A percentile compares a stretch with the other conserved stretches of the same genome.
Evolutionary conservation across 139 green algal genomes (phyloP).

Genomic region (Tetradesmus lagerheimii): DNA sequence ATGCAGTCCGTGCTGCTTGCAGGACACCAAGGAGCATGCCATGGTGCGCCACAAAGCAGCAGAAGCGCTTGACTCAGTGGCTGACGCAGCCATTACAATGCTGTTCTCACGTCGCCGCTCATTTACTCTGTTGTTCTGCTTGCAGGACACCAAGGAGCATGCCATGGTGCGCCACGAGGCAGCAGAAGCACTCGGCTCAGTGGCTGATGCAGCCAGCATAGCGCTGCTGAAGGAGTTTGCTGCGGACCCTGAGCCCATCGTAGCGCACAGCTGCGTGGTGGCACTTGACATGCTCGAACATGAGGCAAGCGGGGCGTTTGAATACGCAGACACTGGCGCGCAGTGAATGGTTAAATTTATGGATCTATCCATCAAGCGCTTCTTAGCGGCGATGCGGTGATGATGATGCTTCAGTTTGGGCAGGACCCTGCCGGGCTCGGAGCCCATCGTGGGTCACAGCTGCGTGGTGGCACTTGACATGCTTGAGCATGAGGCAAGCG

Average conservation of each 20-base stretch:
- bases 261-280: conserved; percentile 95
- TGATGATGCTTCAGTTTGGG: too few relatives aligned
- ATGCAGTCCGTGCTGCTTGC: conserved; percentile 40
- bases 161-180: conserved; percentile 99
- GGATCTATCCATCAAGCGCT: too few relatives aligned
- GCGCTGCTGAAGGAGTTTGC: conserved; percentile 77
- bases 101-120: not conserved
- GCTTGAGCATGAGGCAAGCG: conserved; percentile 83
- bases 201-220: conserved; percentile 66
- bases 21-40: conserved; percentile 84
- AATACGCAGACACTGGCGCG: conserved; percentile 77
- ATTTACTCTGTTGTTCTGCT: not conserved
- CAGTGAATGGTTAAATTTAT: too few relatives aligned
- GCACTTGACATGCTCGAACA: conserved; percentile 96
- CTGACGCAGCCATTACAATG: conserved; percentile 12
- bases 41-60: conserved; percentile 99
- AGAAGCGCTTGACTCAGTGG: conserved; percentile 93
- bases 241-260: conserved; percentile 89
- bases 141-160: conserved; percentile 84
- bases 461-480: too few relatives aligned
- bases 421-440: too few relatives aligned
- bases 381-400: too few relatives aligned
- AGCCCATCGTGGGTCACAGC: too few relatives aligned
- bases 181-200: conserved; percentile 94
- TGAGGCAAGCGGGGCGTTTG: conserved; percentile 85